Conservation (phyloP, 805 yeast genomes). For the Isabelozyma heimii region DNA sequence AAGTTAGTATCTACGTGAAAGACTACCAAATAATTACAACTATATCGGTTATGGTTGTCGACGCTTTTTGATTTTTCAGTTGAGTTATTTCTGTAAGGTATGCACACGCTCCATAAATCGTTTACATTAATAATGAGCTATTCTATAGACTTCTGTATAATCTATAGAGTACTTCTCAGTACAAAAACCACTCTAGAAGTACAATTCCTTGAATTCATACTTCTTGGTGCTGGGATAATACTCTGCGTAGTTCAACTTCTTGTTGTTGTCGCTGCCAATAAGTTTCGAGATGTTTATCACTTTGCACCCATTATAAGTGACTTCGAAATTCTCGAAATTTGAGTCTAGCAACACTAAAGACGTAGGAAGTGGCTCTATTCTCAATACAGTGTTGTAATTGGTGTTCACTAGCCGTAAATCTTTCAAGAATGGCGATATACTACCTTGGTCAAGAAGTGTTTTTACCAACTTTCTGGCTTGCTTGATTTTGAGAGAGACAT, state of each 20-base stretch:
- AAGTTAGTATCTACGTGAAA: too few species aligned
- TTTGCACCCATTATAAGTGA: constrained; percentile 79
- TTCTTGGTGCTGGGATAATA: constrained; percentile 61
- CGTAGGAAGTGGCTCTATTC: constrained; percentile 78
- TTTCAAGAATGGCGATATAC: constrained; percentile 73
- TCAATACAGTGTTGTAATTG: constrained; percentile 65
- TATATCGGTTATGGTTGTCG: too few species aligned
- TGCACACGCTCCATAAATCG: too few species aligned
- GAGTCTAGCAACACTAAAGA: constrained; percentile 62
- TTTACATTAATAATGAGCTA: too few species aligned
- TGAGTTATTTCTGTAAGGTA: too few species aligned
- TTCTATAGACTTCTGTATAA: too few species aligned
- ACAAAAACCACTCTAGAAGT: constrained; percentile 13
- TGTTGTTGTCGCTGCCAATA: constrained; percentile 29
- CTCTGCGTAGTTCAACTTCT: constrained; percentile 64
- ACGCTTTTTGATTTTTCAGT: too few species aligned
- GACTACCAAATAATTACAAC: too few species aligned
- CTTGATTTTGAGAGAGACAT: constrained; percentile 42
- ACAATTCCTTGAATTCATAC: constrained; percentile 47
- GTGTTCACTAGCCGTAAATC: constrained; percentile 63
- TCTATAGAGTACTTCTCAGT: too few species aligned
- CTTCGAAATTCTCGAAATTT: constrained; percentile 66
- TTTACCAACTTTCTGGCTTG: constrained; percentile 72
- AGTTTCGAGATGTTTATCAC: constrained; percentile 67
- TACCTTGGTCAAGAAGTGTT: constrained; percentile 85